Base-by-base conservation (phyloP, 345 rosid genomes). In the Brassica incana region DNA sequence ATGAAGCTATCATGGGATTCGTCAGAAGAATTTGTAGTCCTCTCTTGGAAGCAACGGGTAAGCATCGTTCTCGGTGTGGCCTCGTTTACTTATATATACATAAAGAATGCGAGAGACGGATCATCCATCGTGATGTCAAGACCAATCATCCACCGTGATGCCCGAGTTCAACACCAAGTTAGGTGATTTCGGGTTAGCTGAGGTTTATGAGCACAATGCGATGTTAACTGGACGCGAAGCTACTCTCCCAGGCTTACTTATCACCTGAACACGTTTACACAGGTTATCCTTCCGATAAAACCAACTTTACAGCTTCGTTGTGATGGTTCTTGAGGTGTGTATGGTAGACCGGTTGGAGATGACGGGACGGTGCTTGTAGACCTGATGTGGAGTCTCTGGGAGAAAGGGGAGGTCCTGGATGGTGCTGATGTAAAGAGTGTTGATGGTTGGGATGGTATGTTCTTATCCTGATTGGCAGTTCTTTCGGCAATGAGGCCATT, bases 171-270 rank as follows among this genome's bases (percentile, higher is more conserved):
- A 88, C 52, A 90, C 97, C 40, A 93, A 91, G 82, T 83, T 91
- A 61, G 91, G 98, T 25, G 97, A 93, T 87, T 91, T 91, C 0
- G 97, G 97, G 45, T 77, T 91, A 77, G 98, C 95, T 4, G 94
- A 88, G 85, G 89, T 90, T 0, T 91, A 93, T 58, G 95, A 93
- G 40, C 93, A 90, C 70, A 85, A 85, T 74, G 80, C 84, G 32
- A 23, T 67, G 70, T 15, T 79, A 67, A 14, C 63, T 1, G 84
- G 88, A 30, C 84, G 98, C 11, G 87, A 83, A 6, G 91, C 89
- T 7, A 91, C 90, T 0, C 88, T 93, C 40, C 97, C 98, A 0
- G 93, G 98, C 94, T 2, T 93, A 93, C 77, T 87, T 91, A 3
- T 92, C 97, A 4, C 97, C 98, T 5, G 97, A 93, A 83, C 88